Conservation (phyloP, 495 filamentous ascomycete genomes). For the Penicillium coffeae region DNA sequence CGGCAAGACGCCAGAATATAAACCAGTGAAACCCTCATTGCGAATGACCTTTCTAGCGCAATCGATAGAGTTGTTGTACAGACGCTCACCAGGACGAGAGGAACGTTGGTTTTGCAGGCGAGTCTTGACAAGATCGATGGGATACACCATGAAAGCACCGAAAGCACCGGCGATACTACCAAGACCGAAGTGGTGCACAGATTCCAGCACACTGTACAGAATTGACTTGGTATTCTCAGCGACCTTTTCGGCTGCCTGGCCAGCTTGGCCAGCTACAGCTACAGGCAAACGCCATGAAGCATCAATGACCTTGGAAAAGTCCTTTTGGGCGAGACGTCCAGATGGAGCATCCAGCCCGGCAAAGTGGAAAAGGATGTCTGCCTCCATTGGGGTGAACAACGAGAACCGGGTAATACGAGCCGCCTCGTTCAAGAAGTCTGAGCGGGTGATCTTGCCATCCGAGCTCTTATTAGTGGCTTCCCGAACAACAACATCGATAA, state of each 20-base stretch:
- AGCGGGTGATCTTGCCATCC: conserved; percentile 89
- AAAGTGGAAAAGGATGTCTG: conserved; percentile 98
- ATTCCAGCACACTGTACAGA: conserved; percentile 64
- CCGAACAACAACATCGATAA: conserved; percentile 86
- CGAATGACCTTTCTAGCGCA: conserved; percentile 87
- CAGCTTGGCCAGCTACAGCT: conserved; percentile 34
- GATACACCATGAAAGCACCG: conserved; percentile 98
- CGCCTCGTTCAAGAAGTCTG: conserved; percentile 94
- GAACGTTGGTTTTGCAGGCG: conserved; percentile 96
- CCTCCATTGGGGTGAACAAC: conserved; percentile 96
- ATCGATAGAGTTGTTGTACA: conserved; percentile 96
- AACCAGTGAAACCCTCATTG: conserved; percentile 83
- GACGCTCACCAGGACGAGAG: conserved; percentile 70
- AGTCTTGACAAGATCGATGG: conserved; percentile 97
- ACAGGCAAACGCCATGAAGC: conserved; percentile 75
- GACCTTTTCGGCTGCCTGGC: conserved; percentile 36
- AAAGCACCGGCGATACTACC: conserved; percentile 92
- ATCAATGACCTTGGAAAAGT: conserved; percentile 94
- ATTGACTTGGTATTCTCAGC: conserved; percentile 51
- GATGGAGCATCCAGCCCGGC: conserved; percentile 86
- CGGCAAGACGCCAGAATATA: conserved; percentile 92
- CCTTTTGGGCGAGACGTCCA: conserved; percentile 72
- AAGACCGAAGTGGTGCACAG: conserved; percentile 82
- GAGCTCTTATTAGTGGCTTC: conserved; percentile 77
- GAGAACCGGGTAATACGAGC: conserved; percentile 86